These are phyloP conservation scores for Chloranthus sessilifolius DNA, from an alignment of 164 flowering plant species.

Conservation along the genomic window DNA sequence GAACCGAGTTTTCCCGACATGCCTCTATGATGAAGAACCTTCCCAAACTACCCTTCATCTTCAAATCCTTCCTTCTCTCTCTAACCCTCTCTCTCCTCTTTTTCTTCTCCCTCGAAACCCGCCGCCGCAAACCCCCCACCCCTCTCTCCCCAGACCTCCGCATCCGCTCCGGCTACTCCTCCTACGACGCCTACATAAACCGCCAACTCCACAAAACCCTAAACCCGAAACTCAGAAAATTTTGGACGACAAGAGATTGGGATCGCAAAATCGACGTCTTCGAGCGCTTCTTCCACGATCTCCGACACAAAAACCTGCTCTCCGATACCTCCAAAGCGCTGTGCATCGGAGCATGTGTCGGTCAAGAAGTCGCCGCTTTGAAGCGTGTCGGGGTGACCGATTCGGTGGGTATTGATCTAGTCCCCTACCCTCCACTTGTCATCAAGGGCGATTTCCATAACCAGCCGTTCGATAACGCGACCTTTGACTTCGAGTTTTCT, in stretches of 20 bases:
- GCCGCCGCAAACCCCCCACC: slow-evolving; percentile 9
- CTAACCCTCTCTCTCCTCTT: slow-evolving; percentile 26
- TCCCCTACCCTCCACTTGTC: slow-evolving; percentile 81
- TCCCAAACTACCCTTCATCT: no score
- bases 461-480: slow-evolving; percentile 63
- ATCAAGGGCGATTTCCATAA: slow-evolving; percentile 68
- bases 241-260: slow-evolving; percentile 91
- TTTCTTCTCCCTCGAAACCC: slow-evolving; percentile 3
- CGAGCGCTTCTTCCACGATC: slow-evolving; percentile 34
- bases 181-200: slow-evolving; percentile 64
- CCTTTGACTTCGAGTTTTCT: slow-evolving; percentile 85
- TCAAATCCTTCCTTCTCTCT: slow-evolving; percentile 34
- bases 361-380: slow-evolving; percentile 79
- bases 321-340: slow-evolving; percentile 51
- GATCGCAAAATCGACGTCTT: slow-evolving; percentile 59
- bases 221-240: slow-evolving; percentile 55
- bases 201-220: slow-evolving; percentile 76
- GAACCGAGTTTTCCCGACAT: no score
- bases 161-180: slow-evolving; percentile 64
- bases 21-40: no score
- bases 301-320: slow-evolving; percentile 32
- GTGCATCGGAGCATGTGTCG: slow-evolving; percentile 79
- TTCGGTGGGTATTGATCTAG: slow-evolving; percentile 77
- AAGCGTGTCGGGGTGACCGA: slow-evolving; percentile 55
- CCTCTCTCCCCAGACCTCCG: slow-evolving; percentile 22